Evolutionary conservation across 2,329 filamentous ascomycete species (phyloP), one percentile per base, ranked within the genome.

Genomic region (Cladophialophora psammophila): DNA sequence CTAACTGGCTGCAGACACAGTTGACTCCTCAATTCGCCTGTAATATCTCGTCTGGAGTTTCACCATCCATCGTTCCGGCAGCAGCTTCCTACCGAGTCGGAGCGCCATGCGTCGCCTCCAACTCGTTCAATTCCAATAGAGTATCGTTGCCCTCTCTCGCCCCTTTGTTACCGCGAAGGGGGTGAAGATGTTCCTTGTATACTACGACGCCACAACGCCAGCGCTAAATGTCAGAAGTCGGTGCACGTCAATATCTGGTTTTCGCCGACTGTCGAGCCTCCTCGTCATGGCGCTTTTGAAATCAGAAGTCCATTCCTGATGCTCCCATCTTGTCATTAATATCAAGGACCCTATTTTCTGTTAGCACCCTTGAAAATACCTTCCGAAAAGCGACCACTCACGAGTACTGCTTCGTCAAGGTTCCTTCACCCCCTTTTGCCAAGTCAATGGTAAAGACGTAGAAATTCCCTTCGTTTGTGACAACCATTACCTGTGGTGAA

Each of bases 401-500:
- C 93, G 93, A 96, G 78, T 93, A 97, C 76, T 96, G 92, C 78
- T 96, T 96, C 60, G 94, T 89, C 73, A 99, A 80, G 57, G 91
- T 92, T 0, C 95, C 95, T 80, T 99, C 95, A 31, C 95, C 95
- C 18, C 95, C 95, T 69, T 92, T 91, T 73, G 96, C 94, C 83
- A 99, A 87, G 77, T 99, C 94, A 63, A 99, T 93, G 71, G 92
- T 94, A 80, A 94, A 99, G 35, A 98, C 91, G 74, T 95, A 97
- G 76, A 97, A 98, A 31, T 90, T 90, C 9, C 95, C 95, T 77
- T 99, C 95, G 73, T 91, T 97, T 0, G 95, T 99, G 13, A 97
- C 94, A 0, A 98, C 92, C 94, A 99, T 98, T 57, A 99, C 92
- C 75, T 98, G 94, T 0, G 95, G 95, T 32, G 91, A 94, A 76